Conservation (phyloP, 257 asterid species). For the Nicotiana otophora region DNA sequence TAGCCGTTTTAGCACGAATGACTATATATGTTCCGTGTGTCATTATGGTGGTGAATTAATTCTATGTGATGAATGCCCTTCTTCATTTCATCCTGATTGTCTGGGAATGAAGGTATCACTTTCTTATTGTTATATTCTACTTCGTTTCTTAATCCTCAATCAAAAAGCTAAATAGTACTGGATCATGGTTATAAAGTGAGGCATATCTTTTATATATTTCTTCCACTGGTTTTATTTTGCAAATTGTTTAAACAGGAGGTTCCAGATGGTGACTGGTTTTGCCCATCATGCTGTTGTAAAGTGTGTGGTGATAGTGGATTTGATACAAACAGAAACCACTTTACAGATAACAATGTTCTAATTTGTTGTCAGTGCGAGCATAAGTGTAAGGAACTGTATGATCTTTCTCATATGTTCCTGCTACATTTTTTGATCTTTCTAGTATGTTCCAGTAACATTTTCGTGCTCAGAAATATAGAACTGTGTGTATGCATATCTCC, state of each 20-base stretch:
- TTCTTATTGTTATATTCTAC: constrained; percentile 8
- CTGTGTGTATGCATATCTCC: background rate
- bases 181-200: background rate
- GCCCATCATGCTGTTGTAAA: constrained; percentile 89
- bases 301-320: constrained; percentile 47
- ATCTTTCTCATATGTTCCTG: constrained; percentile 12
- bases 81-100: constrained; percentile 74
- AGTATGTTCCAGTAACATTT: background rate
- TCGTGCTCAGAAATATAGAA: constrained; percentile 7
- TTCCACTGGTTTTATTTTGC: background rate
- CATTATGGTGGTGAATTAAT: constrained; percentile 77
- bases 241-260: constrained; percentile 45
- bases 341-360: constrained; percentile 24
- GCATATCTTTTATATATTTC: background rate
- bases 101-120: constrained; percentile 69
- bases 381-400: constrained; percentile 42
- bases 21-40: constrained; percentile 77
- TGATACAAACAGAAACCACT: constrained; percentile 19
- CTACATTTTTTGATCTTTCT: background rate
- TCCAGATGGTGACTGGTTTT: constrained; percentile 96
- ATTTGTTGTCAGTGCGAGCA: constrained; percentile 75
- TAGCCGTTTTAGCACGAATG: constrained; percentile 29
- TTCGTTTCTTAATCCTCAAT: constrained; percentile 5
- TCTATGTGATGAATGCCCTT: constrained; percentile 89
- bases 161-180: background rate